Percentiles rank a stretch among this genome's conserved stretches.
phyloP scores from a whole-genome alignment of 2,329 filamentous ascomycete genomes.

The Arthrobotrys iridis region DNA sequence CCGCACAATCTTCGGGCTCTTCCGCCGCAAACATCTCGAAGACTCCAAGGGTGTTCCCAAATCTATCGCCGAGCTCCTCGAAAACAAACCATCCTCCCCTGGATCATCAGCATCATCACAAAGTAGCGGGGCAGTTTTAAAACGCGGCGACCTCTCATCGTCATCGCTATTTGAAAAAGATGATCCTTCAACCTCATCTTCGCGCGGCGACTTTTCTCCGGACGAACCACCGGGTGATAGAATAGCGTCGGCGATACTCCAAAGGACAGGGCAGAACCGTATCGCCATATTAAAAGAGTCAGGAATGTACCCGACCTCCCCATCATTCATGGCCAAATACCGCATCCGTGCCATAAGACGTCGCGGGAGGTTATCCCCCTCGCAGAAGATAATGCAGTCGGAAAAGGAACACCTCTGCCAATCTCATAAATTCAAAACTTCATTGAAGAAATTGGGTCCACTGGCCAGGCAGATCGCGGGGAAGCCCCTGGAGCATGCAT shows the following conservation, averaged over 20 bases:
- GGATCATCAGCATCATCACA: neutral
- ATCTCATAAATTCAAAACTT: conserved; percentile 81
- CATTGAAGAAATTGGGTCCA: conserved; percentile 88
- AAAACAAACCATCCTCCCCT: conserved; percentile 37
- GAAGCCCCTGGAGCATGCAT: conserved; percentile 92
- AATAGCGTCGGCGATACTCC: conserved; percentile 24
- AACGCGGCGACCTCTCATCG: conserved; percentile 64
- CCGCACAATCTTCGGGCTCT: conserved; percentile 43
- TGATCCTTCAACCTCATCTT: neutral
- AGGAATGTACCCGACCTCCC: conserved; percentile 70
- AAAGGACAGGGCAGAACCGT: conserved; percentile 62
- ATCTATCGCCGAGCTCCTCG: conserved; percentile 62
- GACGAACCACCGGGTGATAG: neutral
- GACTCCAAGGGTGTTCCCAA: conserved; percentile 36
- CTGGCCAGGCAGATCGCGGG: conserved; percentile 88
- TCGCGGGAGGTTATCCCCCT: conserved; percentile 73
- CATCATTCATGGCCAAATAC: conserved; percentile 77
- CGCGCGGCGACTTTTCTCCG: neutral
- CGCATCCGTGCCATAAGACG: conserved; percentile 77
- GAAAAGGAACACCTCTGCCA: conserved; percentile 66
- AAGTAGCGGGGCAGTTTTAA: conserved; percentile 1
- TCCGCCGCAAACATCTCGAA: conserved; percentile 43
- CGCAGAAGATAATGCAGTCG: conserved; percentile 70
- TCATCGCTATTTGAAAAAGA: conserved; percentile 65
- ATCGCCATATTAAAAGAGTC: conserved; percentile 63